Conservation (phyloP, 2,329 filamentous ascomycete genomes). For the Helotiales sp. region DNA sequence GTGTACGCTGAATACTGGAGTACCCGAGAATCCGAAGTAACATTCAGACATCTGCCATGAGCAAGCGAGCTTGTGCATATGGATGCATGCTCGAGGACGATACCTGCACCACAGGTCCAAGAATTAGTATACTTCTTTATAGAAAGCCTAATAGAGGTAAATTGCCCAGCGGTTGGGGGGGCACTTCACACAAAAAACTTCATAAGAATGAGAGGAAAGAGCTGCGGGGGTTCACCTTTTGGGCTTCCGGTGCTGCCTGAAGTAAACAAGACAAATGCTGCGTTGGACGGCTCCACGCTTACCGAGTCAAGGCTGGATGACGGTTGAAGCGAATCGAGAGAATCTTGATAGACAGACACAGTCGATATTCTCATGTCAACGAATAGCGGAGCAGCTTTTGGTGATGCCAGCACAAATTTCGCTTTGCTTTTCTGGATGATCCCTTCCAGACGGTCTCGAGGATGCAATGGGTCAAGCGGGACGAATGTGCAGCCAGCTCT, state of each 20-base stretch:
- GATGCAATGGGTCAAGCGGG: conserved; percentile 23
- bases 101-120: too few relatives aligned
- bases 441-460: not conserved
- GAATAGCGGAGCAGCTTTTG: not conserved
- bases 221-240: too few relatives aligned
- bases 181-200: too few relatives aligned
- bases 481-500: conserved; percentile 33
- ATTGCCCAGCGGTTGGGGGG: too few relatives aligned
- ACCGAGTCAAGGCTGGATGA: not conserved
- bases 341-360: too few relatives aligned
- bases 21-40: conserved; percentile 6
- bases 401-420: conserved; percentile 7
- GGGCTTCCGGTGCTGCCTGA: conserved; percentile 29
- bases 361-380: too few relatives aligned
- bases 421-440: conserved; percentile 2
- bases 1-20: conserved; percentile 25
- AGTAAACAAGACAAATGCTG: conserved; percentile 24
- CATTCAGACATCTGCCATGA: not conserved
- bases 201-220: too few relatives aligned
- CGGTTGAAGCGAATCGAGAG: not conserved
- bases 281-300: not conserved
- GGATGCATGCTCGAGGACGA: conserved; percentile 2
- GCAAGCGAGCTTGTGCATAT: not conserved
- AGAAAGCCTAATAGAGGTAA: too few relatives aligned
- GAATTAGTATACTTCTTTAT: too few relatives aligned